Evolutionary conservation across 2,329 filamentous ascomycete species (phyloP).

Genomic region (Tolypocladium endophyticum): DNA sequence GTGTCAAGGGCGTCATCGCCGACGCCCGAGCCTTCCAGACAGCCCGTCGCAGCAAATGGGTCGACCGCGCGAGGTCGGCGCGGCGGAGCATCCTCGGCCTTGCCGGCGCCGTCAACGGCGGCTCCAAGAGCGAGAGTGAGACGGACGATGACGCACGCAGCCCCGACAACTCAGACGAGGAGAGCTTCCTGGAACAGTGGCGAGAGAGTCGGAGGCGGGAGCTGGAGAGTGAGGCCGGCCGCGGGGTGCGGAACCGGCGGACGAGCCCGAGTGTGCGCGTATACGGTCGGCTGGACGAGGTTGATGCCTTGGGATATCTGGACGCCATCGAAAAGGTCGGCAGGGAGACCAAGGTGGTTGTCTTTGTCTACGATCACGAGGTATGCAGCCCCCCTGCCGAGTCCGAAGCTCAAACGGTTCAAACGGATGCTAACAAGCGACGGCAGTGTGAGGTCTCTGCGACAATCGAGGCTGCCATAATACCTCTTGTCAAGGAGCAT

Average conservation of each 20-base stretch:
- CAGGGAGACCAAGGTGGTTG: slow-evolving; percentile 73
- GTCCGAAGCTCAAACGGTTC: neutral
- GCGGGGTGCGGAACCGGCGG: slow-evolving; percentile 49
- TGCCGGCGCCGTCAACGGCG: slow-evolving; percentile 15
- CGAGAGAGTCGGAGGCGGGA: slow-evolving; percentile 69
- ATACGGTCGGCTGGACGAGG: slow-evolving; percentile 70
- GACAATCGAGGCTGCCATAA: slow-evolving; percentile 68
- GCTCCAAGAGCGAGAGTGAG: slow-evolving; percentile 31
- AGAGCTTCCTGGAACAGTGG: slow-evolving; percentile 77
- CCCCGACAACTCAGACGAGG: slow-evolving; percentile 56
- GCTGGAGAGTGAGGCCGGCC: slow-evolving; percentile 52
- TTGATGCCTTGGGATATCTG: slow-evolving; percentile 87
- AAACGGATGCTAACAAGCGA: slow-evolving; percentile 9
- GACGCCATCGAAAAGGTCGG: slow-evolving; percentile 89
- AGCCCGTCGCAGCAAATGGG: slow-evolving; percentile 48
- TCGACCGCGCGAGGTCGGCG: slow-evolving; percentile 38
- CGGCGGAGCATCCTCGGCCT: slow-evolving; percentile 45
- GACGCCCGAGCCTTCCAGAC: slow-evolving; percentile 70
- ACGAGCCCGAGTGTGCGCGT: slow-evolving; percentile 67
- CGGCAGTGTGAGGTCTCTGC: slow-evolving; percentile 65
- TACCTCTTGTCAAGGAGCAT: slow-evolving; percentile 61
- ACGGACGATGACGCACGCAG: slow-evolving; percentile 32
- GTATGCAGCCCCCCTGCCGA: slow-evolving; percentile 40
- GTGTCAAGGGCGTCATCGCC: slow-evolving; percentile 79
- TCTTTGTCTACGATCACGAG: slow-evolving; percentile 84